phyloP scores from a whole-genome alignment of 352 stramenopile genomes.

The Pythium vanterpoolii region DNA sequence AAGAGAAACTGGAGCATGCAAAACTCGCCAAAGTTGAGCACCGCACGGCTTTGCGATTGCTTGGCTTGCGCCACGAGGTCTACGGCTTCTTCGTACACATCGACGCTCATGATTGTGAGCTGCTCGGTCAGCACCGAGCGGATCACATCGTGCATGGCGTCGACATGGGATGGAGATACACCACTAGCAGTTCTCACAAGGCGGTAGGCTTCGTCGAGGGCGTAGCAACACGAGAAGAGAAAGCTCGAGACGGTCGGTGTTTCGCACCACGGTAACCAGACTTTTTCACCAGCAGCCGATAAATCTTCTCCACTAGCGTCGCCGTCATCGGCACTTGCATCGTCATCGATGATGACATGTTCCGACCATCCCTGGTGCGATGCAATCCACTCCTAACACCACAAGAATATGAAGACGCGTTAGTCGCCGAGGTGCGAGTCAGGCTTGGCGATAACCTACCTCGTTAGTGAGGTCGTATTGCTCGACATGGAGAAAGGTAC shows the following conservation, averaged over 20 bases:
- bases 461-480: constrained; percentile 75
- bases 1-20: constrained; percentile 87
- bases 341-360: constrained; percentile 45
- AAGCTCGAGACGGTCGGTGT: constrained; percentile 81
- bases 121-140: constrained; percentile 72
- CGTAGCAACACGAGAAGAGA: constrained; percentile 80
- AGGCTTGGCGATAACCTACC: constrained; percentile 27
- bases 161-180: constrained; percentile 41
- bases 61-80: constrained; percentile 57
- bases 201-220: constrained; percentile 73
- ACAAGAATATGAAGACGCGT: too few relatives aligned
- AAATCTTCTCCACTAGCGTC: constrained; percentile 33
- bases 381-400: constrained; percentile 80
- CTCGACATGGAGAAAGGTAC: constrained; percentile 56
- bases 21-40: constrained; percentile 82
- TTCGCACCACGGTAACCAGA: constrained; percentile 85
- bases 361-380: constrained; percentile 74
- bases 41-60: constrained; percentile 34
- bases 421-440: too few relatives aligned
- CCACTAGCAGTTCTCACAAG: constrained; percentile 45
- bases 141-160: constrained; percentile 62
- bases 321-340: constrained; percentile 30
- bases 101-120: constrained; percentile 68
- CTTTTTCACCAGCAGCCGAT: constrained; percentile 44
- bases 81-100: constrained; percentile 67